These are phyloP conservation scores for Moricandia arvensis DNA, from an alignment of 345 rosid genomes.

Conservation along the genomic window DNA sequence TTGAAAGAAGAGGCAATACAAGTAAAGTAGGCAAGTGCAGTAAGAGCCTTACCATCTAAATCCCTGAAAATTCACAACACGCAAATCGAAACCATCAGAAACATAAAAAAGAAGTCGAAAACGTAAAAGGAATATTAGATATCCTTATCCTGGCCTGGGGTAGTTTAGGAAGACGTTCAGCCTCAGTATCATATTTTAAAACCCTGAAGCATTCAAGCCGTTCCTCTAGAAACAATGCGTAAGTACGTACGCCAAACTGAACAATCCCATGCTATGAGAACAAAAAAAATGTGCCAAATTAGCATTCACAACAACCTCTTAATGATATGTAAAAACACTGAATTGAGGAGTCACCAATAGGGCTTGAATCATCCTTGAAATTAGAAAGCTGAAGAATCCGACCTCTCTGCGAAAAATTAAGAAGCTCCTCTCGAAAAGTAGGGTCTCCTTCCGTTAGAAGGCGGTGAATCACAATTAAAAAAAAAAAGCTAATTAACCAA, in stretches of 20 bases:
- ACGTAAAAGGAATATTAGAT: not conserved
- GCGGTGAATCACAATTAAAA: slow-evolving; percentile 74
- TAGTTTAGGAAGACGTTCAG: slow-evolving; percentile 52
- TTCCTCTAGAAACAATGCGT: slow-evolving; percentile 90
- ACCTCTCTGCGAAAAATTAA: slow-evolving; percentile 79
- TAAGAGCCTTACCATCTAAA: slow-evolving; percentile 71
- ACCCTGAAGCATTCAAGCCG: slow-evolving; percentile 1
- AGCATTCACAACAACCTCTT: not conserved
- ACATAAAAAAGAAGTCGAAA: not conserved
- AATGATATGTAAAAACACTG: not conserved
- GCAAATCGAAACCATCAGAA: slow-evolving; percentile 19
- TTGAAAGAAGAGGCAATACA: not conserved
- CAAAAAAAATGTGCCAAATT: not conserved
- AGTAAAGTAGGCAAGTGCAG: slow-evolving; percentile 62
- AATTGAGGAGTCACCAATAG: slow-evolving; percentile 52
- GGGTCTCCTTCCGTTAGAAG: slow-evolving; percentile 92
- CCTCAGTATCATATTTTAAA: too few species aligned
- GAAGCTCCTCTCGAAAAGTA: slow-evolving; percentile 83
- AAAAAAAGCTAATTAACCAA: too few species aligned
- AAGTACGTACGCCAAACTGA: slow-evolving; percentile 99
- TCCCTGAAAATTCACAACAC: slow-evolving; percentile 57
- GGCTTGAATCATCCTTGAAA: slow-evolving; percentile 34
- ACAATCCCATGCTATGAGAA: slow-evolving; percentile 90
- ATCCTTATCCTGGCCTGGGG: slow-evolving; percentile 89
- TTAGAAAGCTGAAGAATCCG: slow-evolving; percentile 86